Evolutionary conservation across 495 filamentous ascomycete genomes (phyloP).

Genomic region (Hyaloscypha bicolor): DNA sequence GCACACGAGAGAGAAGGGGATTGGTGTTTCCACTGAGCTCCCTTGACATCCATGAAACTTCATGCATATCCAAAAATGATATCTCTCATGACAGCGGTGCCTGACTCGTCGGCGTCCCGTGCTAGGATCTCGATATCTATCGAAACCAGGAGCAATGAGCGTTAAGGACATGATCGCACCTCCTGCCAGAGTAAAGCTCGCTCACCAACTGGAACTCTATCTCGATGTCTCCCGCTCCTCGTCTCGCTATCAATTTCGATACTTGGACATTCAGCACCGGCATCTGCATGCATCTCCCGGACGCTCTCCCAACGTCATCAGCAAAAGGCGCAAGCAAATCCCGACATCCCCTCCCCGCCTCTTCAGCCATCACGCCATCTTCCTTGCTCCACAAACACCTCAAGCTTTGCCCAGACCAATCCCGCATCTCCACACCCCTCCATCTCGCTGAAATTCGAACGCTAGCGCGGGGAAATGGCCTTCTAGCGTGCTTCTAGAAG

Average conservation of each 20-base stretch:
- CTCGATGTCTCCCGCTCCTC: background rate
- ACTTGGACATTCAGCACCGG: background rate
- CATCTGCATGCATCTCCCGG: too few species aligned
- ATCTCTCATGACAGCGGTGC: too few species aligned
- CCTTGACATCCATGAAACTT: too few species aligned
- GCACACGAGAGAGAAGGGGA: too few species aligned
- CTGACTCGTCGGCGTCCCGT: background rate
- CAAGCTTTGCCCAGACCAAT: conserved; percentile 2
- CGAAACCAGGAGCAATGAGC: background rate
- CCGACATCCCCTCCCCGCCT: too few species aligned
- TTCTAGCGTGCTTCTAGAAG: conserved; percentile 17
- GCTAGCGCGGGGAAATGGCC: background rate
- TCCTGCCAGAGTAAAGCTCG: background rate
- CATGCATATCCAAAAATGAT: too few species aligned
- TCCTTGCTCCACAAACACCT: too few species aligned
- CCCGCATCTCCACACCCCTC: conserved; percentile 1
- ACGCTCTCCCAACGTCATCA: too few species aligned
- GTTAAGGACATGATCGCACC: background rate
- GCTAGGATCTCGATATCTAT: background rate
- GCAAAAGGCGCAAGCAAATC: too few species aligned
- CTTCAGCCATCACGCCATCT: too few species aligned
- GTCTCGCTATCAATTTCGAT: background rate
- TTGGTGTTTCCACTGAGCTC: too few species aligned
- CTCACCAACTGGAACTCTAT: background rate
- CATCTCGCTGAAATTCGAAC: conserved; percentile 5